Base-by-base conservation (phyloP, 1,284 basidiomycete species). In the Lentinula novae-zelandiae region DNA sequence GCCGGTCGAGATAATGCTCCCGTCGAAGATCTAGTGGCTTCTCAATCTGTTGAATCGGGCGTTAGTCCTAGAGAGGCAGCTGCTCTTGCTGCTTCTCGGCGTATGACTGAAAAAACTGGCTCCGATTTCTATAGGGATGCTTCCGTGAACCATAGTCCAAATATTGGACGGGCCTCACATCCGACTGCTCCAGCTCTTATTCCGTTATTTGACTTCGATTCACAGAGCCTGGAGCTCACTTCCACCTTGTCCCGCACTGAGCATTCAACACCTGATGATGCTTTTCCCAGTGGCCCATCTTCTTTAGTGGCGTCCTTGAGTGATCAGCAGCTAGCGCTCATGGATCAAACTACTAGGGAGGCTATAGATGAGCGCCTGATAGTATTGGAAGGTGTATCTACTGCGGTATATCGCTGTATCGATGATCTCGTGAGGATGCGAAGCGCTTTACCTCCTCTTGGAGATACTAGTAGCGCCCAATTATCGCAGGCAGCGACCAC, bases 291-390 rank as follows among this genome's bases (percentile, higher is more conserved):
- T 42, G 34, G n/a, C 13, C 33, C 20, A 38, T 38, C 34, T 50
- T 36, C 56, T 34, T 22, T 38, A 27, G 48, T 40, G 55, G 76
- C 78, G 48, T 76, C 71, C 57, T 69, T 86, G 64, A 85, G 81
- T 40, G 84, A 84, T 49, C 81, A 81, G 59, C 89, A 87, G 67
- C 76, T 90, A 36, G 74, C 73, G 22, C 70, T 78, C 39, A 74
- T 90, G 70, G 90, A 92, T 65, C 73, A 69, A 39, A 69, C 89
- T 34, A 90, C 89, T 20, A 78, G 91, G 53, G 88, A 90, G 66
- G 89, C 89, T 3, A 90, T 96, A 53, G 90, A 95, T 64, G 91
- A 94, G 71, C 82, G 93, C 60, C 74, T 96, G 62, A 78, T 85
- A 48, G 81, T 92, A 31, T 74, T 96, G 33, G 88, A 92, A 72